phyloP scores from a whole-genome alignment of 2,329 filamentous ascomycete genomes.

The Onygenales sp. region DNA sequence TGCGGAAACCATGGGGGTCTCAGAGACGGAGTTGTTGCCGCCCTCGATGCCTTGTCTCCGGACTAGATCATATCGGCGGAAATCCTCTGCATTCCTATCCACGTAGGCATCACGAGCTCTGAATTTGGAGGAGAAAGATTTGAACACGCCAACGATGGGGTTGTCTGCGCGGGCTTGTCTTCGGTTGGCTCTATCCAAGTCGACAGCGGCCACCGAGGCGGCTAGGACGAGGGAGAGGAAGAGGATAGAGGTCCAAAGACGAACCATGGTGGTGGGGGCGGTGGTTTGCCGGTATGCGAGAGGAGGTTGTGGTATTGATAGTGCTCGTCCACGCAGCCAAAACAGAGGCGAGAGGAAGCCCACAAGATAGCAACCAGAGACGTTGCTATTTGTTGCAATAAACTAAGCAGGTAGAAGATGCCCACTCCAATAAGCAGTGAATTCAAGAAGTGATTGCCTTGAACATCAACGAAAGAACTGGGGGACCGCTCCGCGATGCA shows the following conservation, averaged over 20 bases:
- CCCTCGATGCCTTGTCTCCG: background rate
- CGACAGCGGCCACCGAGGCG: background rate
- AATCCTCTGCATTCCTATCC: background rate
- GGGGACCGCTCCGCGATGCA: too few relatives aligned
- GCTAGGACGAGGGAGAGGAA: background rate
- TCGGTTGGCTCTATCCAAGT: background rate
- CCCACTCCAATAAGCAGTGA: too few relatives aligned
- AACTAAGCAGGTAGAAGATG: too few relatives aligned
- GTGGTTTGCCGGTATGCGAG: background rate
- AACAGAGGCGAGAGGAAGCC: too few relatives aligned
- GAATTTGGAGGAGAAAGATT: background rate
- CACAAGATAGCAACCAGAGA: too few relatives aligned
- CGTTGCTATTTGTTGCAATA: too few relatives aligned
- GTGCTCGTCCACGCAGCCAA: too few relatives aligned
- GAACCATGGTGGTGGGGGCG: background rate
- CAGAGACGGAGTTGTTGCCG: background rate
- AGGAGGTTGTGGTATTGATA: background rate
- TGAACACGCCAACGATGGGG: background rate
- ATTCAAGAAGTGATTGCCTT: too few relatives aligned
- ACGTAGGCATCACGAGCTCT: background rate
- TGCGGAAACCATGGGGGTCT: background rate
- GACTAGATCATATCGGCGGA: background rate
- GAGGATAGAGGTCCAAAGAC: background rate
- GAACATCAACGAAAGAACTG: too few relatives aligned
- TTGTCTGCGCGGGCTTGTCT: background rate